phyloP scores from a whole-genome alignment of 768 basidiomycete species.

The Cystobasidium tubakii region DNA sequence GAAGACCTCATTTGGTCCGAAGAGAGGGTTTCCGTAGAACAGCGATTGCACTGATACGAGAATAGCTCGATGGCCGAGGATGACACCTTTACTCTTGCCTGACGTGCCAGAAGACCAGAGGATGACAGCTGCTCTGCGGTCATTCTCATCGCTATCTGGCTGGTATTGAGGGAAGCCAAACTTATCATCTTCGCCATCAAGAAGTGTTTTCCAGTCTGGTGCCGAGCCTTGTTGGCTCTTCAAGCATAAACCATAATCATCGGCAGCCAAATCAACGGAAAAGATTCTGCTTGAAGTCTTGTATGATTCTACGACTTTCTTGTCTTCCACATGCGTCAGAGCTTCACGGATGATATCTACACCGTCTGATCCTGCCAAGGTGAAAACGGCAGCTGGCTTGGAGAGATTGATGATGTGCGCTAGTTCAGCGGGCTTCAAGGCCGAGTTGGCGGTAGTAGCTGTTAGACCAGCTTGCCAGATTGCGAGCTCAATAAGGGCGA shows the following conservation, averaged over 20 bases:
- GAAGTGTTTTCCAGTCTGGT: slow-evolving; percentile 41
- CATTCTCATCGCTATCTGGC: slow-evolving; percentile 35
- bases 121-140: slow-evolving; percentile 44
- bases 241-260: slow-evolving; percentile 41
- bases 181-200: slow-evolving; percentile 33
- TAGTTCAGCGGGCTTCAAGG: slow-evolving; percentile 44
- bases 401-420: slow-evolving; percentile 44
- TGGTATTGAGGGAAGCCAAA: slow-evolving; percentile 34
- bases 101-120: slow-evolving; percentile 47
- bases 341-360: slow-evolving; percentile 40
- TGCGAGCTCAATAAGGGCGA: slow-evolving; percentile 43
- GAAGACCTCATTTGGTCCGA: slow-evolving; percentile 40
- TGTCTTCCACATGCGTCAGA: slow-evolving; percentile 34
- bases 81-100: slow-evolving; percentile 47
- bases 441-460: slow-evolving; percentile 46
- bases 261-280: slow-evolving; percentile 39
- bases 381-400: slow-evolving; percentile 43
- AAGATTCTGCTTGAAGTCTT: slow-evolving; percentile 39
- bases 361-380: slow-evolving; percentile 37
- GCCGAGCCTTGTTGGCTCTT: slow-evolving; percentile 10
- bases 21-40: slow-evolving; percentile 43
- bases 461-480: slow-evolving; percentile 38
- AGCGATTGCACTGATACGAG: slow-evolving; percentile 40
- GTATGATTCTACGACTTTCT: slow-evolving; percentile 37
- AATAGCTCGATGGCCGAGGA: slow-evolving; percentile 44